These are phyloP conservation scores for Xylaria sp. DNA, from an alignment of 2,329 filamentous ascomycete genomes.

Conservation along the genomic window DNA sequence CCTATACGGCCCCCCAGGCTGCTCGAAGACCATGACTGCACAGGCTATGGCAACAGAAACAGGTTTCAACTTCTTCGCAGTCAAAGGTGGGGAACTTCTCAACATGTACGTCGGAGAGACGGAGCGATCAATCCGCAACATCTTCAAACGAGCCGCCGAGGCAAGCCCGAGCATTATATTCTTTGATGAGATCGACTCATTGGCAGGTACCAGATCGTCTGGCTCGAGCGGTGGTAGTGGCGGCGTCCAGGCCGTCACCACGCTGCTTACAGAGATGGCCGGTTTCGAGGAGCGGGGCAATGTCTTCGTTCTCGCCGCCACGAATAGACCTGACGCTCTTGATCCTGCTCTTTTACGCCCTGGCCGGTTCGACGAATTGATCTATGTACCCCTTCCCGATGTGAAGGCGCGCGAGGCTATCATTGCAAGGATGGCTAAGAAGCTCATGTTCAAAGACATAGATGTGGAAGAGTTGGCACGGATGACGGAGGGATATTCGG, in stretches of 20 bases:
- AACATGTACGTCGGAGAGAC: constrained; percentile 98
- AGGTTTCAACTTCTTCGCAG: constrained; percentile 90
- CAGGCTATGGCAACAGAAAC: constrained; percentile 92
- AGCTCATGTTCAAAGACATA: constrained; percentile 71
- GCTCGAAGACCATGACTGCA: constrained; percentile 92
- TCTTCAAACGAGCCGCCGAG: constrained; percentile 86
- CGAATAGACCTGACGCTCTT: constrained; percentile 86
- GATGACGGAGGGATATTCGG: constrained; percentile 80
- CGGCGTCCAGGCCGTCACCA: constrained; percentile 85
- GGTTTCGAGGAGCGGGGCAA: constrained; percentile 86
- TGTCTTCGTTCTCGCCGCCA: constrained; percentile 89
- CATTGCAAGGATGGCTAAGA: constrained; percentile 72
- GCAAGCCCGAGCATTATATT: constrained; percentile 93
- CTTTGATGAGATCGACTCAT: constrained; percentile 95
- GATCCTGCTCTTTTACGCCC: constrained; percentile 87
- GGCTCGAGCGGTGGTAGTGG: constrained; percentile 51
- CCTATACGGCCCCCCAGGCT: constrained; percentile 91
- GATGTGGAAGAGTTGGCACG: constrained; percentile 71
- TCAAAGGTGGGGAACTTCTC: constrained; percentile 92
- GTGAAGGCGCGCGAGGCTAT: constrained; percentile 79
- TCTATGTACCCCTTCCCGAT: constrained; percentile 88
- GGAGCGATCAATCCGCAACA: constrained; percentile 83
- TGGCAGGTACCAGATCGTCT: constrained; percentile 65
- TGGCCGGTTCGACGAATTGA: constrained; percentile 83
- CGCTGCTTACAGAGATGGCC: constrained; percentile 93